phyloP scores from a whole-genome alignment of 2,329 filamentous ascomycete genomes.

The Drechslerella dactyloides region DNA sequence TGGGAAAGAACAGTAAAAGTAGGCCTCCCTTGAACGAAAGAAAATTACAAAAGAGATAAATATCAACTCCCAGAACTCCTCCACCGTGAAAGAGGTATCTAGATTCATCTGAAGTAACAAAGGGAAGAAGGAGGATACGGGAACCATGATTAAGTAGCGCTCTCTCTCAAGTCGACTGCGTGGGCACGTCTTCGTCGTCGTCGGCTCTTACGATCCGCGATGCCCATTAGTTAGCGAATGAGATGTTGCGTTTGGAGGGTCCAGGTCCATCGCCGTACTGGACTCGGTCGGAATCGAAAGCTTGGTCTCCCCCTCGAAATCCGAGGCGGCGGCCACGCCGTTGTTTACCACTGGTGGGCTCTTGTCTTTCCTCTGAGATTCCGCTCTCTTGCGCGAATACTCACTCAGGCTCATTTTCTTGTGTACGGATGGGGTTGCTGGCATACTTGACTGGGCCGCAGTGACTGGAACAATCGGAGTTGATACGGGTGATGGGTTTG shows the following conservation, averaged over 20 bases:
- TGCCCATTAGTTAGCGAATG: slow-evolving; percentile 18
- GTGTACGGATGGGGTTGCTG: slow-evolving; percentile 15
- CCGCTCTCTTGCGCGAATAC: slow-evolving; percentile 39
- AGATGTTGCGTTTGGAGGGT: slow-evolving; percentile 22
- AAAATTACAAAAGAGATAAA: slow-evolving; percentile 9
- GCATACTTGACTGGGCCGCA: slow-evolving; percentile 3
- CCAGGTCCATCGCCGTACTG: slow-evolving; percentile 33
- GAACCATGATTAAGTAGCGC: slow-evolving; percentile 19
- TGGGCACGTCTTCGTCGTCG: background rate
- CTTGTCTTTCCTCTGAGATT: slow-evolving; percentile 40
- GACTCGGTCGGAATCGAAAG: background rate
- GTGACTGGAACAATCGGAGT: background rate
- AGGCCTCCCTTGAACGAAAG: slow-evolving; percentile 38
- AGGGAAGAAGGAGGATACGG: slow-evolving; percentile 5
- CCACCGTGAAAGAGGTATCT: slow-evolving; percentile 48
- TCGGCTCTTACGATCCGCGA: slow-evolving; percentile 11
- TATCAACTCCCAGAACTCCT: slow-evolving; percentile 26
- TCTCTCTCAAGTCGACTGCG: slow-evolving; percentile 14
- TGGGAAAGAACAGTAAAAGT: slow-evolving; percentile 28
- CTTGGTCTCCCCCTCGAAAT: slow-evolving; percentile 24
- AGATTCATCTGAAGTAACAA: slow-evolving; percentile 38
- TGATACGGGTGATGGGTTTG: slow-evolving; percentile 25
- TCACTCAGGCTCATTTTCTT: slow-evolving; percentile 46
- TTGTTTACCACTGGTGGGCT: slow-evolving; percentile 3
- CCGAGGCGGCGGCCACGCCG: slow-evolving; percentile 10